Evolutionary conservation across 495 filamentous ascomycete species (phyloP), one percentile per base, ranked within the genome.

Genomic region (Extremus antarcticus): DNA sequence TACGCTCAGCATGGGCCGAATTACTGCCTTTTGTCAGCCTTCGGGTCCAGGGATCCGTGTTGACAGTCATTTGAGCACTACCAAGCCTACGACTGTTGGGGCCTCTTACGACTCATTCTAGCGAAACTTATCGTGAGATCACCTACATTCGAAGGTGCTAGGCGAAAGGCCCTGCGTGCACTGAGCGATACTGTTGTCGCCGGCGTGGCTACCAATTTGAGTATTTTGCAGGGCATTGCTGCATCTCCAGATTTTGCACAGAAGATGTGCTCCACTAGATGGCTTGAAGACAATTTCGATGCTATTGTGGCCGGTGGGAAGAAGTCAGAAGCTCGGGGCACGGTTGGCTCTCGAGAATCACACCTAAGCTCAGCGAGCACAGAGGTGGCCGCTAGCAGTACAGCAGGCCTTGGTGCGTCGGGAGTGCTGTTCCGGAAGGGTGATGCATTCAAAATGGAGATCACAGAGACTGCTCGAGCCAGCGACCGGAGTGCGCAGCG

Each of bases 121-220:
- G 78, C 76, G 13, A 82, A 82, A 55, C 69, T 81, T 13, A 76
- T 82, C 46, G 69, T 82, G 47, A 77, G 76, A 1, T 76, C 69
- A 15, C 66, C 69, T 7, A 69, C 50, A 16, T 80, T 76, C 74
- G 63, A 73, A 22, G 72, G 70, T 25, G 67, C 68, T 1, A 68
- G 80, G 3, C 51, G 63, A 2, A 81, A 79, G 58, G 74, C 75
- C 3, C 72, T 70, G 40, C 68, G 78, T 17, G 76, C 76, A 3
- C 63, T 82, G 1, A 65, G 69, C 7, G 78, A 82, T 54, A 74
- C 75, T 2, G 60, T 57, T 17, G 69, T 81, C 16, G 62, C 63
- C 13, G 79, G 79, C 0, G 70, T 82, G 13, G 78, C 74, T 47
- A 81, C 78, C 0, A 81, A 78, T 53, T 55, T 80, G 3, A 66